Conservation (phyloP, 495 filamentous ascomycete genomes). For the Cercophora samala region DNA sequence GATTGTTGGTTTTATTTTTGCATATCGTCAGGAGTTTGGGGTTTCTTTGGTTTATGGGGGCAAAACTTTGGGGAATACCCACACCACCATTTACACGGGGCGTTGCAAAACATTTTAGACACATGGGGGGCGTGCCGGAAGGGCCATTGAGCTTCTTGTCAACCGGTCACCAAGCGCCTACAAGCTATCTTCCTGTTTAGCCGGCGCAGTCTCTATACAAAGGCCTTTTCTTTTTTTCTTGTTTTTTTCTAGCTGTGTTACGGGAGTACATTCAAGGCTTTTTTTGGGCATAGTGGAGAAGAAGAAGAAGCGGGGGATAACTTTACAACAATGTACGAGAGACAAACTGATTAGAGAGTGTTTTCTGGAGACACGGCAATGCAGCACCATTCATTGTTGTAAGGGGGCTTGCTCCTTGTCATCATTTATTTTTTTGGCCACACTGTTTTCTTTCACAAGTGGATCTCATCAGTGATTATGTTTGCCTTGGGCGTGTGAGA, state of each 20-base stretch:
- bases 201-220: background rate
- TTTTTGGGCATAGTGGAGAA: conserved; percentile 10
- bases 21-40: background rate
- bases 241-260: background rate
- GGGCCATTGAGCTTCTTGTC: conserved; percentile 3
- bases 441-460: background rate
- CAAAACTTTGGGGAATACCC: conserved; percentile 6
- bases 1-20: background rate
- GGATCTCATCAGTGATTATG: background rate
- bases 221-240: background rate
- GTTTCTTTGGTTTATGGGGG: background rate
- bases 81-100: background rate
- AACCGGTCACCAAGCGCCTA: no score
- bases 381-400: conserved; percentile 7
- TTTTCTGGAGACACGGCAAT: background rate
- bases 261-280: background rate
- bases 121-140: background rate
- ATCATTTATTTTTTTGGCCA: background rate
- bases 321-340: conserved; percentile 18
- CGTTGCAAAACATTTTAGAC: conserved; percentile 7
- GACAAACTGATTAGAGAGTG: conserved; percentile 1
- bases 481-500: conserved; percentile 3
- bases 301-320: background rate
- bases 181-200: background rate
- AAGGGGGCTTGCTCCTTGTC: conserved; percentile 11